Base-by-base conservation (phyloP, 169 alveolate genomes). In the Prorocentrum cordatum region DNA sequence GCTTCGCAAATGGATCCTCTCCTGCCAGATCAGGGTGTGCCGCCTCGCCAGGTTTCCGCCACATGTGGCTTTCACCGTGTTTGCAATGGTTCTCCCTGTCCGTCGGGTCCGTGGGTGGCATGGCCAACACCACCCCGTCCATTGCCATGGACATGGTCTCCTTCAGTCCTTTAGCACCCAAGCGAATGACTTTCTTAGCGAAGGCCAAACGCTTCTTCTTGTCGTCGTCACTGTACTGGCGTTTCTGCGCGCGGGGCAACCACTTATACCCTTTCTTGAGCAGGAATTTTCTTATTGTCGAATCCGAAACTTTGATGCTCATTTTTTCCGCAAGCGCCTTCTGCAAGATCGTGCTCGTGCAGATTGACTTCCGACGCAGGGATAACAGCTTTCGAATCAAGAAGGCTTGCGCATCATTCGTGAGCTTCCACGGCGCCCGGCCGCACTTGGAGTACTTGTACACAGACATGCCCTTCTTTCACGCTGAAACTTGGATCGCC, bases 161-260 rank as follows among this genome's bases (percentile, higher is more conserved):
- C 2, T 47, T 20, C 24, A 64, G 47, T 14, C 70, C 14, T 1
- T 0, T 33, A 20, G n/a, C 38, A 9, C 70, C 24, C n/a, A 27
- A 36, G 26, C 9, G 14, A 33, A 59, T 6, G 6, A 59, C 70
- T 10, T 20, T 12, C 33, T 33, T 33, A 2, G 70, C 70, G 27
- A 59, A 59, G 2, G 38, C 38, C 38, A 16, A 16, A 12, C 70
- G 70, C 70, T 59, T 36, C 45, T 18, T 45, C 75, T 27, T 39
- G n/a, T 45, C 66, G 66, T 42, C 22, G 3, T 42, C 39, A 29
- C 32, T 39, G 64, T 42, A 27, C 66, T 27, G 26, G 42, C 83
- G 66, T 31, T 71, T 71, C 66, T 27, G 83, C 4, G 32, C 83
- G 10, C 82, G 31, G 36, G 82, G 82, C 3, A 70, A 35, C 82